Evolutionary conservation across 768 basidiomycete genomes (phyloP), one percentile per base, ranked within the genome.

Genomic region (Candolleomyces aberdarensis): DNA sequence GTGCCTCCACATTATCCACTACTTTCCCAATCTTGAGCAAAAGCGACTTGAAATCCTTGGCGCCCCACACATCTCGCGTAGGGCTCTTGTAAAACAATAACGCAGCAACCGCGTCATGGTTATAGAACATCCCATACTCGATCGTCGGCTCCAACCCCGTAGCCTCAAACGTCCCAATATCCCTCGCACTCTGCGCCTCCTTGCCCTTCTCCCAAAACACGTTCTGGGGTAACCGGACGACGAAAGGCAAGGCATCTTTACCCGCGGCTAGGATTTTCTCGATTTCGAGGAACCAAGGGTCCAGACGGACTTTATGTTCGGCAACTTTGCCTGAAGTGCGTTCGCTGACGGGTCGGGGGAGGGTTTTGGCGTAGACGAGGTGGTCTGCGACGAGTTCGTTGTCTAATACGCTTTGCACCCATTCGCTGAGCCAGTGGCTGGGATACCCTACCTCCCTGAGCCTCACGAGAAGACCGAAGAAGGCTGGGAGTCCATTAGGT

Each of bases 341-440:
- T 36, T 63, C 13, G 60, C 44, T 64, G 61, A 61, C 65, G 53
- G 70, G 71, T 59, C 71, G 68, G 15, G 76, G 76, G 39, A 67
- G 63, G 3, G 43, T 46, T 8, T 57, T 67, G 15, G 64, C 58
- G 65, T 73, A 75, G 6, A 71, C 68, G 19, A 60, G 57, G 56
- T 65, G 65, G 59, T 73, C 70, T 44, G 70, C 70, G 32, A 63
- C 49, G 46, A 74, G 60, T 29, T 46, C 65, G 41, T 72, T 68
- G 40, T 65, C 62, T 9, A 76, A 61, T 14, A 74, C 55, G 14
- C 61, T 64, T 55, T 70, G 64, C n/a, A 72, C 51, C 64, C 69
- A 73, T 11, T 75, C 74, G 50, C 69, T 65, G 40, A 78, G 70
- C 76, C 75, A 76, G 61, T 75, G 76, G 10, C 60, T 64, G 2